Evolutionary conservation across 2,329 filamentous ascomycete species (phyloP), one percentile per base, ranked within the genome.

Genomic region (Botrytis porri): DNA sequence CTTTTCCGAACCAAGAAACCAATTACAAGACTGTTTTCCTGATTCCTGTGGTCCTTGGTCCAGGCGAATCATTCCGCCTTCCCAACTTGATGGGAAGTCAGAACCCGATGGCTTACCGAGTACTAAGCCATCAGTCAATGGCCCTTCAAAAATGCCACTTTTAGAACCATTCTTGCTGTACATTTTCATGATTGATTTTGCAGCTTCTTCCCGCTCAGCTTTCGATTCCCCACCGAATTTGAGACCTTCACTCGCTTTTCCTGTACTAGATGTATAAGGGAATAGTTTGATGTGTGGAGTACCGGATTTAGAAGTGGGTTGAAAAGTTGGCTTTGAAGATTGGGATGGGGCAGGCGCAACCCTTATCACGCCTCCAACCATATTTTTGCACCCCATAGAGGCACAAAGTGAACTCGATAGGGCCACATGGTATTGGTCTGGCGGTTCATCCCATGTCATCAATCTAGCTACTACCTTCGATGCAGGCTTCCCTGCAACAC

Each of bases 191-290:
- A 97, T 90, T 61, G 89, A 88, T 79, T 92, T 91, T 22, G 88
- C 85, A 4, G 90, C 89, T 77, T 94, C 93, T 79, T 97, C 93
- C 70, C 91, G 90, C 77, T 96, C 93, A 9, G 92, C 88, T 77
- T 93, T 93, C 0, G 93, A 93, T 77, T 97, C 94, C 22, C 94
- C 93, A 7, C 95, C 95, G 80, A 98, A 97, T 78, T 90, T 94
- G 35, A 98, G 85, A 0, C 91, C 92, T 63, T 91, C 87, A 51
- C 86, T 87, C 57, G 86, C 83, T 77, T 89, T 90, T 5, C 85
- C 83, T 35, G 83, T 82, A 65, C 84, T 82, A 1, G 86, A 84
- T 4, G 89, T 86, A 78, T 98, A 98, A 0, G 96, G 96, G 72
- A 92, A 93, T 2, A 99, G 85, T 77, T 93, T 95, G 73, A 98